phyloP scores from a whole-genome alignment of 116 monocot species.

The Posidonia oceanica region DNA sequence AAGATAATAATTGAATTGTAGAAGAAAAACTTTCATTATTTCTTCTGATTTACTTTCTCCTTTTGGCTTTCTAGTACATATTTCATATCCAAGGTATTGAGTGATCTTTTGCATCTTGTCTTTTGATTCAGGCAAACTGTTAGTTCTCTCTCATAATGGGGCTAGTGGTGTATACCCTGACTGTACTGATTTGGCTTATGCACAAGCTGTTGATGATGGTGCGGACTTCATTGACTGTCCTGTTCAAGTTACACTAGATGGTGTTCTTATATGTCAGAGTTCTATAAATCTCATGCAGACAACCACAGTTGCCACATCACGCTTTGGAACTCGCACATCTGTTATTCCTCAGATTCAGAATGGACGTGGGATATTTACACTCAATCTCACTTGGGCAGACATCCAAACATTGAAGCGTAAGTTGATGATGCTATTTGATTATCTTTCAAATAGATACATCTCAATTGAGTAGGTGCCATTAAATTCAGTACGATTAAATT shows the following conservation, averaged over 20 bases:
- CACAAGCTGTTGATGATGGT: constrained; percentile 53
- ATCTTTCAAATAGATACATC: too few relatives aligned
- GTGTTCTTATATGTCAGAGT: constrained; percentile 63
- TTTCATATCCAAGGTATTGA: neutral
- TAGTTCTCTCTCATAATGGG: constrained; percentile 74
- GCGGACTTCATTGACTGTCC: constrained; percentile 80
- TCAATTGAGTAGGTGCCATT: too few relatives aligned
- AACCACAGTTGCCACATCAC: constrained; percentile 42
- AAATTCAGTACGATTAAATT: too few relatives aligned
- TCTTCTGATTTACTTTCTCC: too few relatives aligned
- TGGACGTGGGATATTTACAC: constrained; percentile 61
- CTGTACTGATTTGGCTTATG: constrained; percentile 87
- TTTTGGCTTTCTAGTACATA: too few relatives aligned
- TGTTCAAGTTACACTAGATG: constrained; percentile 75
- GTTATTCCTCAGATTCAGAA: constrained; percentile 38
- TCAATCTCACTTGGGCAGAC: constrained; percentile 80
- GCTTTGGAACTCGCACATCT: constrained; percentile 26
- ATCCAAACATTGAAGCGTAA: constrained; percentile 68
- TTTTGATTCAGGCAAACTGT: constrained; percentile 37
- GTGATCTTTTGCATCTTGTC: neutral
- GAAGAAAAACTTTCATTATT: too few relatives aligned
- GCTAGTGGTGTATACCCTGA: constrained; percentile 80
- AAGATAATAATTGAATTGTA: neutral
- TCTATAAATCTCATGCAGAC: constrained; percentile 43
- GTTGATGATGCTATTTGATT: neutral